Evolutionary conservation across 345 rosid genomes (phyloP).

Genomic region (Populus nigra): DNA sequence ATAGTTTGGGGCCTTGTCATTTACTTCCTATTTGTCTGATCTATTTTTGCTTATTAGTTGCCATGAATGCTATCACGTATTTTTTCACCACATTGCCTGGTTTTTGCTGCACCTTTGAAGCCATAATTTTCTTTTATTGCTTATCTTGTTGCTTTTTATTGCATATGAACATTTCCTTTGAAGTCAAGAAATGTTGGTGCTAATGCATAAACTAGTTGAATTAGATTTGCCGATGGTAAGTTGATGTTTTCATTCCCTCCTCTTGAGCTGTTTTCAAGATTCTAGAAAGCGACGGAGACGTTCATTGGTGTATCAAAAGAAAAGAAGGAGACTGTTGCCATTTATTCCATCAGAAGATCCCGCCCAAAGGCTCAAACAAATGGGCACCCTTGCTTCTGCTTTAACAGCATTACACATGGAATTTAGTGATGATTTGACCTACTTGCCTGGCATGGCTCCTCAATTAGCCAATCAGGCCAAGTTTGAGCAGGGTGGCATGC

Average conservation of each 20-base stretch:
- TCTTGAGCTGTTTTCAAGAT: conserved; percentile 33
- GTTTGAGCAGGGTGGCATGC: conserved; percentile 85
- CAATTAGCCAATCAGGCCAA: conserved; percentile 69
- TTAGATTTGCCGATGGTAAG: conserved; percentile 8
- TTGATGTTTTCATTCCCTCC: conserved; percentile 17
- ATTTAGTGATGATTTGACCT: conserved; percentile 63
- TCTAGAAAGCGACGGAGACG: conserved; percentile 61
- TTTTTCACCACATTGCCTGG: background rate
- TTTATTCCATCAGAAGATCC: conserved; percentile 70
- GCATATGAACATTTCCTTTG: background rate
- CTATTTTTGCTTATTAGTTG: background rate
- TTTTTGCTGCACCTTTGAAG: background rate
- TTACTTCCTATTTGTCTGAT: background rate
- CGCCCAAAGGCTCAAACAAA: conserved; percentile 54
- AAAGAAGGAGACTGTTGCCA: conserved; percentile 64
- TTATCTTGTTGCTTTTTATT: background rate
- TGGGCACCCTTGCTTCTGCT: conserved; percentile 86
- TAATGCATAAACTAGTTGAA: background rate
- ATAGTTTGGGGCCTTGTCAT: background rate
- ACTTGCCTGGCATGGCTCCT: conserved; percentile 66
- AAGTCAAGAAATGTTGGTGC: background rate
- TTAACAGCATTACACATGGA: conserved; percentile 65
- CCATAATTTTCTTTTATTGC: background rate
- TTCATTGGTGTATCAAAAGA: conserved; percentile 75
- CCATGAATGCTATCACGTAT: background rate